Conservation (phyloP, 805 yeast genomes). For the Candida endomychidarum region DNA sequence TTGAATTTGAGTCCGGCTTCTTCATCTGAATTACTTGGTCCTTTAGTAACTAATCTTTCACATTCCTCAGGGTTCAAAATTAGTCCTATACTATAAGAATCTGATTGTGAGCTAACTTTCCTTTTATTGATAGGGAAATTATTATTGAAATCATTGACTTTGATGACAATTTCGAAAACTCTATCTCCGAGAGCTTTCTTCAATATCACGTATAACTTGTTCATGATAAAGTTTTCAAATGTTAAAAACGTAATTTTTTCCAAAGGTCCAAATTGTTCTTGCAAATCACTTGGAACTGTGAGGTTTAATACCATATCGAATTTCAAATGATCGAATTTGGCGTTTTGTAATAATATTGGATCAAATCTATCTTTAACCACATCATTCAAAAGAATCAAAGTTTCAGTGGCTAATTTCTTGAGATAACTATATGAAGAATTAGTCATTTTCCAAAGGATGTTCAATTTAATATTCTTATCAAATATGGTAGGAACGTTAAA, state of each 20-base stretch:
- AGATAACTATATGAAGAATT: constrained; percentile 61
- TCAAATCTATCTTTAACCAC: constrained; percentile 82
- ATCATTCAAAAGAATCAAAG: constrained; percentile 70
- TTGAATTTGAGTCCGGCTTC: constrained; percentile 64
- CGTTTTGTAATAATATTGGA: constrained; percentile 65
- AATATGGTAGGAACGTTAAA: constrained; percentile 74
- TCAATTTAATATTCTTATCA: constrained; percentile 74
- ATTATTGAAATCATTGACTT: constrained; percentile 21
- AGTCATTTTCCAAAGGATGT: constrained; percentile 80
- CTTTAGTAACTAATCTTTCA: constrained; percentile 82
- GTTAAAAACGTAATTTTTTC: constrained; percentile 73
- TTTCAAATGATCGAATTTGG: constrained; percentile 52
- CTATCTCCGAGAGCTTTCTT: constrained; percentile 57
- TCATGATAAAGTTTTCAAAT: constrained; percentile 62
- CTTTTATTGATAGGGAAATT: constrained; percentile 50
- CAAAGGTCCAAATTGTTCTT: constrained; percentile 58
- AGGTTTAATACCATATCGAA: constrained; percentile 65
- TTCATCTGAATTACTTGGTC: constrained; percentile 66
- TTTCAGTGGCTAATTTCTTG: constrained; percentile 64
- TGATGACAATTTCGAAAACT: constrained; percentile 37
- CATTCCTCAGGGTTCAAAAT: constrained; percentile 67
- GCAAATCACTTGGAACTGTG: constrained; percentile 41
- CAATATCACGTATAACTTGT: constrained; percentile 59
- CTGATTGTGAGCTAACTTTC: constrained; percentile 41
- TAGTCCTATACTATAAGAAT: constrained; percentile 55